These are phyloP conservation scores for Apiospora malaysiana DNA, from an alignment of 2,329 filamentous ascomycete genomes.

Conservation along the genomic window DNA sequence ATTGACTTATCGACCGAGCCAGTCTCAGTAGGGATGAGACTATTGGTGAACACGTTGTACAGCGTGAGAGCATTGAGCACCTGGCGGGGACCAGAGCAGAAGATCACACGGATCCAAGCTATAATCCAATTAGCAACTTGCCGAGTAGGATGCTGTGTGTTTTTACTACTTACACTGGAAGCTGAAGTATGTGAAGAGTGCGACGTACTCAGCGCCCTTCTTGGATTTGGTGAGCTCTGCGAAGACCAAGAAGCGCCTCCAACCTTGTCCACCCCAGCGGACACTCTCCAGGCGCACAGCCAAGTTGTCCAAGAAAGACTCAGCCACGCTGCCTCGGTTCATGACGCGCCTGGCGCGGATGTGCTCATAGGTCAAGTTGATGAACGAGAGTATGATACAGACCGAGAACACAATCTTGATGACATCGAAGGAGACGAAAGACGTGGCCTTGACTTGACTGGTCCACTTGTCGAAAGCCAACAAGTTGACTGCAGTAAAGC, in stretches of 20 bases:
- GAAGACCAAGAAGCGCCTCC: constrained; percentile 90
- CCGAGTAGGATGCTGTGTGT: neutral
- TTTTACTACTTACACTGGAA: constrained; percentile 61
- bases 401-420: constrained; percentile 95
- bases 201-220: constrained; percentile 88
- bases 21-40: constrained; percentile 66
- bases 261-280: constrained; percentile 77
- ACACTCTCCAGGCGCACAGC: constrained; percentile 86
- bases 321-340: constrained; percentile 81
- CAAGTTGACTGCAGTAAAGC: constrained; percentile 90
- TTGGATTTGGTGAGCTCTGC: constrained; percentile 88
- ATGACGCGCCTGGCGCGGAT: constrained; percentile 82
- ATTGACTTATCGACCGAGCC: constrained; percentile 66
- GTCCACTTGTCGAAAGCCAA: constrained; percentile 90
- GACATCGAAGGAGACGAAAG: constrained; percentile 72
- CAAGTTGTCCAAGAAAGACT: constrained; percentile 88
- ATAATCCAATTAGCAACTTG: constrained; percentile 28
- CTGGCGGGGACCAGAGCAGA: constrained; percentile 92
- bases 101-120: constrained; percentile 87
- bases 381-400: constrained; percentile 89
- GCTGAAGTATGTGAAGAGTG: constrained; percentile 87
- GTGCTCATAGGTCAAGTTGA: constrained; percentile 82
- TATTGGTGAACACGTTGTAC: constrained; percentile 79
- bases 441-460: constrained; percentile 75
- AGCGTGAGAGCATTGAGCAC: constrained; percentile 89